Evolutionary conservation across 805 yeast species (phyloP).

Genomic region (Kodamaea kaohsiungensis): DNA sequence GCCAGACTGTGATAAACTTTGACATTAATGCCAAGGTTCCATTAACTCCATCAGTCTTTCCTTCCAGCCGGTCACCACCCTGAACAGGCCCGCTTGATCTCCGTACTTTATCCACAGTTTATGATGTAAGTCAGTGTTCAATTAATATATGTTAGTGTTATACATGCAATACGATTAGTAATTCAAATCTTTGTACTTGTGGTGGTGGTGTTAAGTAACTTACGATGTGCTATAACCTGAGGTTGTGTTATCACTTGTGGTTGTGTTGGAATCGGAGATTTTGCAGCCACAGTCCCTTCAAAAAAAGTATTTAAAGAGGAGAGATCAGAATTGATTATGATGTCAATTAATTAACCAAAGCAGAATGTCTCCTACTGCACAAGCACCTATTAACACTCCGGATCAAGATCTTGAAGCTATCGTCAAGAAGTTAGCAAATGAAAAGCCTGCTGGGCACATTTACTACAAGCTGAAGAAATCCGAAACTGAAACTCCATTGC

Average conservation of each 20-base stretch:
- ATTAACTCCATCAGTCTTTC: too few relatives aligned
- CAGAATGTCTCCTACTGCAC: constrained; percentile 17
- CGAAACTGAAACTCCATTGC: constrained; percentile 16
- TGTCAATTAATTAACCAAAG: not conserved
- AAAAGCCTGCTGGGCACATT: constrained; percentile 19
- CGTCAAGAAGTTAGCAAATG: constrained; percentile 15
- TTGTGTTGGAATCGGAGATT: not conserved
- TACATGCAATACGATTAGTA: not conserved
- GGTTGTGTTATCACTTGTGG: not conserved
- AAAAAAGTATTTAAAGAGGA: constrained; percentile 2
- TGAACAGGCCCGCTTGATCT: not conserved
- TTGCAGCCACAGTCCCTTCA: constrained; percentile 13
- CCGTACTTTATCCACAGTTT: not conserved
- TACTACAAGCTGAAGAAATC: constrained; percentile 4
- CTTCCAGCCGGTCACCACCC: not conserved
- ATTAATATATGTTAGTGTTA: not conserved
- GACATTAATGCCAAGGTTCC: not conserved
- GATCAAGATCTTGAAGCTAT: constrained; percentile 14
- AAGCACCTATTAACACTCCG: constrained; percentile 12
- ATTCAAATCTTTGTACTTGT: not conserved
- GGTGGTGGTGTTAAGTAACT: not conserved
- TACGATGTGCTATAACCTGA: not conserved
- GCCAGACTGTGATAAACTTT: not conserved
- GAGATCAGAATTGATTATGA: not conserved
- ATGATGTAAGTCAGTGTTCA: not conserved